Evolutionary conservation across 2,329 filamentous ascomycete genomes (phyloP).

Genomic region (Cladophialophora bantiana): DNA sequence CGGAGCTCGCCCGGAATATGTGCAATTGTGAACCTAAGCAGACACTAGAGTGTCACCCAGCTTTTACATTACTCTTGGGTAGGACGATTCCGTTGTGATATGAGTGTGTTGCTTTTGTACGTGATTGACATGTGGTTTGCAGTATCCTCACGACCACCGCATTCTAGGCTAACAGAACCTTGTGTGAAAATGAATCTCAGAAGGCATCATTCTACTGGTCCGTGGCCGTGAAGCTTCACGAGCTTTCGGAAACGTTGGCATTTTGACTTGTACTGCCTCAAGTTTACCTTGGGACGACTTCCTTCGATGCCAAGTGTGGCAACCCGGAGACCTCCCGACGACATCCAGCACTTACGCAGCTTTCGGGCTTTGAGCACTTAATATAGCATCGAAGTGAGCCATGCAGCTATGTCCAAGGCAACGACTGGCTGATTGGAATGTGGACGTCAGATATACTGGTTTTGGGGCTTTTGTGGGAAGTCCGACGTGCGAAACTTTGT

Average conservation of each 20-base stretch:
- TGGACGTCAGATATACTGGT: neutral
- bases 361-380: conserved; percentile 1
- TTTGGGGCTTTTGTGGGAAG: neutral
- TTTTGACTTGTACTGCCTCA: neutral
- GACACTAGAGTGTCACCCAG: neutral
- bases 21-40: neutral
- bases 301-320: neutral
- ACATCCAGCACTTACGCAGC: neutral
- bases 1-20: neutral
- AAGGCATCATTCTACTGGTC: neutral
- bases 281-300: neutral
- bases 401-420: neutral
- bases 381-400: neutral
- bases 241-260: neutral
- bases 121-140: no score
- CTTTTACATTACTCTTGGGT: neutral
- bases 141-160: no score
- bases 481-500: neutral
- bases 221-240: neutral
- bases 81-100: neutral
- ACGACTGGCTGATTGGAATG: neutral
- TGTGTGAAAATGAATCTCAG: neutral
- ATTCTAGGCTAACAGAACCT: no score
- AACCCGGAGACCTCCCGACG: neutral
- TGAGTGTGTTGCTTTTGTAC: no score